These are phyloP conservation scores for Cajanus cajan DNA, from an alignment of 306 rosid species.

Conservation along the genomic window DNA sequence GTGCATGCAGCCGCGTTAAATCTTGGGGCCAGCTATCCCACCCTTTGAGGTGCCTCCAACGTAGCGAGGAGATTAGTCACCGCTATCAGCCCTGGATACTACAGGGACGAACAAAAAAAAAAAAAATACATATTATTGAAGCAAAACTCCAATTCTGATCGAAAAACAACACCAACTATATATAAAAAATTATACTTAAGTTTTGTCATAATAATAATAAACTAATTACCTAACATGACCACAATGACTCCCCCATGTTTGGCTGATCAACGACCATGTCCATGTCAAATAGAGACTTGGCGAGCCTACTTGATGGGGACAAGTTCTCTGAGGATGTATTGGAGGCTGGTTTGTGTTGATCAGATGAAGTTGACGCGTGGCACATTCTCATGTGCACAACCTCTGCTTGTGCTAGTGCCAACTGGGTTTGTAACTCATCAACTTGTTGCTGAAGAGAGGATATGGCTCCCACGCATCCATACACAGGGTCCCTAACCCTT, in stretches of 20 bases:
- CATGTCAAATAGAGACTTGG: conserved; percentile 65
- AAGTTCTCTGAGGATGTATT: conserved; percentile 17
- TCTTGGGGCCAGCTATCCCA: too few species aligned
- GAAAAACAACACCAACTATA: too few species aligned
- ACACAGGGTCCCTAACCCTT: conserved; percentile 84
- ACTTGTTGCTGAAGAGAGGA: conserved; percentile 86
- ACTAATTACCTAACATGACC: conserved; percentile 90
- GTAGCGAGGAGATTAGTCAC: too few species aligned
- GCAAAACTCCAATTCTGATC: too few species aligned
- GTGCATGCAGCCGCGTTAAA: too few species aligned
- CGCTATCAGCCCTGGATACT: too few species aligned
- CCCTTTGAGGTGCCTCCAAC: too few species aligned
- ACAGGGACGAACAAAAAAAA: too few species aligned
- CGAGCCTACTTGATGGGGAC: conserved; percentile 30
- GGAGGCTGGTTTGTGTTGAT: neutral
- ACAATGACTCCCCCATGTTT: conserved; percentile 61
- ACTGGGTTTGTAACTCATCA: conserved; percentile 69
- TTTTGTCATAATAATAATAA: too few species aligned
- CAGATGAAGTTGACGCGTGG: conserved; percentile 36
- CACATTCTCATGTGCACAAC: conserved; percentile 67
- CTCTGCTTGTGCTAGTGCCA: conserved; percentile 80
- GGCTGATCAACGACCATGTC: conserved; percentile 60
- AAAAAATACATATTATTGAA: too few species aligned
- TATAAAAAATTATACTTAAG: too few species aligned
- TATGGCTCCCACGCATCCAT: conserved; percentile 93